These are phyloP conservation scores for Scytalidium sp. DNA, from an alignment of 2,329 filamentous ascomycete species.

Conservation along the genomic window DNA sequence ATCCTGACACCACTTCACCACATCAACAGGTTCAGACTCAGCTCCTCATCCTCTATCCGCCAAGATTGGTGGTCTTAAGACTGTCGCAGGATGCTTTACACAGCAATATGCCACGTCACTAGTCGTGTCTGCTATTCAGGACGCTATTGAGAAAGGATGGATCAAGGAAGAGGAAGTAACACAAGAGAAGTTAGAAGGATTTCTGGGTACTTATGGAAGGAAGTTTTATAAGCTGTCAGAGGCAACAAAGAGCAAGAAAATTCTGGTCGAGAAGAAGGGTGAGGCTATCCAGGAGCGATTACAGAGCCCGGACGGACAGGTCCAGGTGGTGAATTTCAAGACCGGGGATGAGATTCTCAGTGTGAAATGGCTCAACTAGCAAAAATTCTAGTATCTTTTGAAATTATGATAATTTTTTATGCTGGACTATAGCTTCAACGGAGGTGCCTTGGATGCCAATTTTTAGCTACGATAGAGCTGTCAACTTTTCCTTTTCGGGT, in stretches of 20 bases:
- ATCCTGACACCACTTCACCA: too few relatives aligned
- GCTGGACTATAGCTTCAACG: too few relatives aligned
- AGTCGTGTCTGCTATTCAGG: conserved; percentile 62
- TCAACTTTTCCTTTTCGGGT: too few relatives aligned
- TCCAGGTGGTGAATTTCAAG: conserved; percentile 37
- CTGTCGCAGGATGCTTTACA: conserved; percentile 74
- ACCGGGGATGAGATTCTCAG: conserved; percentile 27
- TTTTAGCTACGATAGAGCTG: too few relatives aligned
- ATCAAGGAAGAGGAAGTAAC: conserved; percentile 51
- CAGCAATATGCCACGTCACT: conserved; percentile 68
- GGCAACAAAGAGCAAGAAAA: conserved; percentile 12
- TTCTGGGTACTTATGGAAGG: conserved; percentile 51
- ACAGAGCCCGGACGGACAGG: conserved; percentile 53
- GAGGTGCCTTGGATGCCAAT: too few relatives aligned
- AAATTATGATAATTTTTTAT: too few relatives aligned
- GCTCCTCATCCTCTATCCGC: conserved; percentile 60
- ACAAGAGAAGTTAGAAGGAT: conserved; percentile 50
- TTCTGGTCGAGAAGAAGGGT: conserved; percentile 19
- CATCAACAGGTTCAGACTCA: conserved; percentile 51
- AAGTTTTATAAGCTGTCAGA: conserved; percentile 45
- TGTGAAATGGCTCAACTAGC: conserved; percentile 44
- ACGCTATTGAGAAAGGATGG: conserved; percentile 53
- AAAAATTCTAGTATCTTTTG: too few relatives aligned
- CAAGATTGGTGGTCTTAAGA: conserved; percentile 51
- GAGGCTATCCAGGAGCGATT: conserved; percentile 41